phyloP scores from a whole-genome alignment of 2,329 filamentous ascomycete species.

The Didymella arachidicola region DNA sequence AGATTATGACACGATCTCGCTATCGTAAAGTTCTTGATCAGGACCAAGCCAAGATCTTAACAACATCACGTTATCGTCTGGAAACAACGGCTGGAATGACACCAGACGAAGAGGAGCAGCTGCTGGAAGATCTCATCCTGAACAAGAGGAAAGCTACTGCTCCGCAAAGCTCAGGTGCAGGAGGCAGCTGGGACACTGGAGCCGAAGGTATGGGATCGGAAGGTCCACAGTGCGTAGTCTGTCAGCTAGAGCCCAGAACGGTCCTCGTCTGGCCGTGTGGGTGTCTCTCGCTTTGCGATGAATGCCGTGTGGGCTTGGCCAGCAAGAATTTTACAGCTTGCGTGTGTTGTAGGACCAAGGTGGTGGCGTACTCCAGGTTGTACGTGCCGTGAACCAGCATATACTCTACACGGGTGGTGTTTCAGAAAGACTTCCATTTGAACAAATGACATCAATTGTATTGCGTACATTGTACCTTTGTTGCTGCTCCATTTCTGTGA shows the following conservation, averaged over 20 bases:
- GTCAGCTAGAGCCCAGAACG: slow-evolving; percentile 82
- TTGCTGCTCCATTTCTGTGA: not conserved
- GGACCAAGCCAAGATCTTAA: slow-evolving; percentile 74
- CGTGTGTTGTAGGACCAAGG: slow-evolving; percentile 89
- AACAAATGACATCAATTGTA: not conserved
- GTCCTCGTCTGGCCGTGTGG: slow-evolving; percentile 97
- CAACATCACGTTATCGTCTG: slow-evolving; percentile 48
- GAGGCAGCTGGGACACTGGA: slow-evolving; percentile 69
- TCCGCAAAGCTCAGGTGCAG: slow-evolving; percentile 43
- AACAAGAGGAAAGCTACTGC: slow-evolving; percentile 57
- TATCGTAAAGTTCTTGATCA: slow-evolving; percentile 73
- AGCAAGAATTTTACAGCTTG: slow-evolving; percentile 98
- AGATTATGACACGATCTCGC: slow-evolving; percentile 80
- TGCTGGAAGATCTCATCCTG: slow-evolving; percentile 68
- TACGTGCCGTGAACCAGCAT: slow-evolving; percentile 73
- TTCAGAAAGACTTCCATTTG: not conserved
- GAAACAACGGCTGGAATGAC: slow-evolving; percentile 49
- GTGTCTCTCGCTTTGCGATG: slow-evolving; percentile 92
- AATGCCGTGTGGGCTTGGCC: slow-evolving; percentile 89
- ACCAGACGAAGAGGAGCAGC: slow-evolving; percentile 63
- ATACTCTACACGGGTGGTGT: not conserved
- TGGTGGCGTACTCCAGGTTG: slow-evolving; percentile 87
- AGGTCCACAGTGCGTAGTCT: slow-evolving; percentile 90
- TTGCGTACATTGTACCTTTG: not conserved
- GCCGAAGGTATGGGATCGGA: slow-evolving; percentile 75